phyloP scores from a whole-genome alignment of 192 early-diverging fungal genomes.

The Umbelopsis isabellina region DNA sequence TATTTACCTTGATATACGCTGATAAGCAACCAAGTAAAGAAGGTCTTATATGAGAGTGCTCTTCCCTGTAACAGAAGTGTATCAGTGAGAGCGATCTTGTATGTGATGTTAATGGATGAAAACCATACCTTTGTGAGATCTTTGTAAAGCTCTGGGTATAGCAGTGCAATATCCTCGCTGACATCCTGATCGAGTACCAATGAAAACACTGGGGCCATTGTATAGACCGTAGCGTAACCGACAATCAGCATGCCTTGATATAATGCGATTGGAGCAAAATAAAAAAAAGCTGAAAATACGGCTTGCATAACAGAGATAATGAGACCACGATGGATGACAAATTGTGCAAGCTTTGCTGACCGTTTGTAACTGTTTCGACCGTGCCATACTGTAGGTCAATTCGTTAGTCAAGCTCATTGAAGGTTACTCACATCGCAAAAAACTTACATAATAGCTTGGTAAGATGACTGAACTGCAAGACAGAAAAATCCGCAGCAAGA shows the following conservation, averaged over 20 bases:
- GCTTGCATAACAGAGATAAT: slow-evolving; percentile 99
- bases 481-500: slow-evolving; percentile 91
- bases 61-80: slow-evolving; percentile 59
- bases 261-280: slow-evolving; percentile 95
- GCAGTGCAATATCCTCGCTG: slow-evolving; percentile 83
- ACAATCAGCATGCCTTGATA: slow-evolving; percentile 89
- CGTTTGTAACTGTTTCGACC: slow-evolving; percentile 94
- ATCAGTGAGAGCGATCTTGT: neutral
- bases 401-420: neutral
- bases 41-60: slow-evolving; percentile 89
- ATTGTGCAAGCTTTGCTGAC: slow-evolving; percentile 92
- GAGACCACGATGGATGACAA: slow-evolving; percentile 95
- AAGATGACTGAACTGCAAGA: slow-evolving; percentile 88
- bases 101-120: neutral
- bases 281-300: slow-evolving; percentile 94
- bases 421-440: neutral
- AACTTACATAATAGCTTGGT: slow-evolving; percentile 72
- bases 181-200: slow-evolving; percentile 92
- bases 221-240: slow-evolving; percentile 96
- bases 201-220: slow-evolving; percentile 97
- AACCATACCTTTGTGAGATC: slow-evolving; percentile 79
- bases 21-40: slow-evolving; percentile 93
- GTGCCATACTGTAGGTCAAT: slow-evolving; percentile 73
- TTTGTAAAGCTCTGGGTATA: slow-evolving; percentile 94
- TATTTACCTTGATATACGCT: slow-evolving; percentile 93